Conservation (phyloP, 257 asterid species). For the Lycium ferocissimum region DNA sequence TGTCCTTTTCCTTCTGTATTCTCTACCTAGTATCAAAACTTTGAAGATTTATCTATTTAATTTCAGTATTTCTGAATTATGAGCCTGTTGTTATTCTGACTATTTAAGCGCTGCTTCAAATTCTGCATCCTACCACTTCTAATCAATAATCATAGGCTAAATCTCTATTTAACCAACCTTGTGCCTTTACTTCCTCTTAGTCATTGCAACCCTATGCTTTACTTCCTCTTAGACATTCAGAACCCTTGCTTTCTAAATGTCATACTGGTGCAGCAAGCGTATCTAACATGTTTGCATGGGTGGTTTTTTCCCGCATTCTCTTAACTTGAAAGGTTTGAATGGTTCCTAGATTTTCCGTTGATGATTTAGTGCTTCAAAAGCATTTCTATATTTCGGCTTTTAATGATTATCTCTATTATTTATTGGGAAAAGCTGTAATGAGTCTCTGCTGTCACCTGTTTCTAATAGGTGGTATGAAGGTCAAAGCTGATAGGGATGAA, state of each 20-base stretch:
- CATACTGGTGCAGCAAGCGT: not conserved
- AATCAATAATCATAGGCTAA: not conserved
- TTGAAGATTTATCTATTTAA: not conserved
- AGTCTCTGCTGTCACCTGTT: not conserved
- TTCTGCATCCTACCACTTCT: not conserved
- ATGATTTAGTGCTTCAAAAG: not conserved
- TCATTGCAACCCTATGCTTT: not conserved
- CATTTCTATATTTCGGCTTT: not conserved
- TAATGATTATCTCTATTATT: not conserved
- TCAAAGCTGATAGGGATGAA: constrained; percentile 29
- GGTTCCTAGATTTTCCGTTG: not conserved
- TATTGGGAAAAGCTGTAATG: not conserved
- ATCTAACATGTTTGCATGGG: too few species aligned
- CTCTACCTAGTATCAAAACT: not conserved
- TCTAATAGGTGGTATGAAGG: constrained; percentile 27
- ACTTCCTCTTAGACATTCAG: not conserved
- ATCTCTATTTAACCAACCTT: not conserved
- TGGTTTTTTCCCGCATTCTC: too few species aligned
- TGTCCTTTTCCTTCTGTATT: not conserved
- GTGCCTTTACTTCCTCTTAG: not conserved
- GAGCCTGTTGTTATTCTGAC: not conserved
- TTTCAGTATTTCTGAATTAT: not conserved
- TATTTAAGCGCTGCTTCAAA: not conserved
- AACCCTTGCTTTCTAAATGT: not conserved
- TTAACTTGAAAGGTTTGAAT: not conserved